These are phyloP conservation scores for Neoascochyta sp. DNA, from an alignment of 2,329 filamentous ascomycete genomes.

Conservation along the genomic window DNA sequence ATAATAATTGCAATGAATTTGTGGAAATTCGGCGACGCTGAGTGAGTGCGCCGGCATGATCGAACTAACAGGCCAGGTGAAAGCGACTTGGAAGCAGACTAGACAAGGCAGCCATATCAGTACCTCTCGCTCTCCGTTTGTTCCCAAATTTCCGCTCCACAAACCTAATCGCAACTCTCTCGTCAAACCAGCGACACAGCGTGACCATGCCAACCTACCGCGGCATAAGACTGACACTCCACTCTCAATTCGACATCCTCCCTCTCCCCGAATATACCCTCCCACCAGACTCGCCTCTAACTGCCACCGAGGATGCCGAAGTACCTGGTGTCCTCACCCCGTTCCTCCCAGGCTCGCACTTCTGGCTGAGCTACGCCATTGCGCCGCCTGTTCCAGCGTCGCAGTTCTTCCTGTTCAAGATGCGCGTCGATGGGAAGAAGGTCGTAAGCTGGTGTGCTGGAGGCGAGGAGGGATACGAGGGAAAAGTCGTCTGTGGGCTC, in stretches of 20 bases:
- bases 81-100: too few relatives aligned
- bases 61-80: too few relatives aligned
- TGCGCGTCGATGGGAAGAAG: conserved; percentile 40
- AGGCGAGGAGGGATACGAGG: conserved; percentile 41
- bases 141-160: neutral
- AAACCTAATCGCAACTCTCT: neutral
- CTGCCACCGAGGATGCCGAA: conserved; percentile 18
- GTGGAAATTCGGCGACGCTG: too few relatives aligned
- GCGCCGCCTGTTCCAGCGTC: conserved; percentile 27
- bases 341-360: conserved; percentile 36
- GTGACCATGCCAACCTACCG: conserved; percentile 31
- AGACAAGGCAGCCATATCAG: neutral
- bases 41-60: too few relatives aligned
- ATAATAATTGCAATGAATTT: too few relatives aligned
- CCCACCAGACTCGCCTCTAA: conserved; percentile 7
- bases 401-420: conserved; percentile 46
- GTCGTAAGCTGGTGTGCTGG: conserved; percentile 46
- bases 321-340: conserved; percentile 39
- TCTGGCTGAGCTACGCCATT: conserved; percentile 45
- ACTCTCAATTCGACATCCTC: conserved; percentile 43
- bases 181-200: neutral
- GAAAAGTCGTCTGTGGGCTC: conserved; percentile 46
- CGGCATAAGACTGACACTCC: conserved; percentile 40
- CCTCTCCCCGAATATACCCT: conserved; percentile 39
- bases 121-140: too few relatives aligned